phyloP scores from a whole-genome alignment of 2,329 filamentous ascomycete genomes.

The Ascochyta rabiei region DNA sequence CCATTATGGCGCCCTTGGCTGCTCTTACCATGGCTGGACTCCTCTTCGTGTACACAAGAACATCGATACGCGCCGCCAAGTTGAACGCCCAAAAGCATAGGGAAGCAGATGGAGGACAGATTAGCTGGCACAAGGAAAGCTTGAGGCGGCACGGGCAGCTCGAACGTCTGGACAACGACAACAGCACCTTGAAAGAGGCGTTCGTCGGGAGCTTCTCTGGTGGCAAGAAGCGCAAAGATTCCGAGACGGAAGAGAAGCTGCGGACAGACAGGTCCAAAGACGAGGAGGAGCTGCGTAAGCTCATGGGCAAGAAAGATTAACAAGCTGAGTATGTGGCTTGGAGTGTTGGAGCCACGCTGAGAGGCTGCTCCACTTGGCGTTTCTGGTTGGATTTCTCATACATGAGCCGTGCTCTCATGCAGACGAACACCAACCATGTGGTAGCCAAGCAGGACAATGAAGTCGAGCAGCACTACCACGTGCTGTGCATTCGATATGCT shows the following conservation, averaged over 20 bases:
- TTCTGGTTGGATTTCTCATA: not conserved
- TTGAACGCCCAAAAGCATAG: constrained; percentile 66
- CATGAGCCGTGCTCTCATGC: not conserved
- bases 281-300: constrained; percentile 47
- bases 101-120: constrained; percentile 63
- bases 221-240: constrained; percentile 36
- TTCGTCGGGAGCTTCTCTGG: constrained; percentile 38
- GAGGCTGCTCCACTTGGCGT: not conserved
- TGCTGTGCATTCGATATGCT: constrained; percentile 5
- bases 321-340: not conserved
- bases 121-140: constrained; percentile 61
- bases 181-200: constrained; percentile 41
- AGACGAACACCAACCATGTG: not conserved
- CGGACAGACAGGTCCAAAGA: constrained; percentile 42
- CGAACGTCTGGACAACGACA: constrained; percentile 51
- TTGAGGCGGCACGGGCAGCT: constrained; percentile 59
- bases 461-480: not conserved
- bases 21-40: constrained; percentile 67
- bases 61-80: constrained; percentile 70
- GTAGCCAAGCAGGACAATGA: not conserved
- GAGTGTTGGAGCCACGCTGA: not conserved
- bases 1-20: constrained; percentile 65
- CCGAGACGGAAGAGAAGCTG: constrained; percentile 33
- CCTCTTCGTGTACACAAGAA: constrained; percentile 67
- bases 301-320: constrained; percentile 44